Evolutionary conservation across 2,329 filamentous ascomycete species (phyloP).

Genomic region (Penicillium olsonii): DNA sequence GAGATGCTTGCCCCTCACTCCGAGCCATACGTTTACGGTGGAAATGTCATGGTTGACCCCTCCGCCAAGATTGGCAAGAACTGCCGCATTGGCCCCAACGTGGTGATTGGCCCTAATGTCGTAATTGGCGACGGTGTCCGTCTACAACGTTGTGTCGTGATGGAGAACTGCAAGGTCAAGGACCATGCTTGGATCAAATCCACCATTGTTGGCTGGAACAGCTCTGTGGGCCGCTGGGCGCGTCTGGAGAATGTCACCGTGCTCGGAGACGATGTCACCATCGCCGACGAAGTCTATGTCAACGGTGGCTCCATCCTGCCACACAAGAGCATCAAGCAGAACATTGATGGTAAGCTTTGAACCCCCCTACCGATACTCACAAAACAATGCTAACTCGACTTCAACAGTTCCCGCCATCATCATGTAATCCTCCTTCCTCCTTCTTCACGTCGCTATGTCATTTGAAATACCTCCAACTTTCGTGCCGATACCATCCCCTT

Average conservation of each 20-base stretch:
- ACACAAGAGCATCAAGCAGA: slow-evolving; percentile 98
- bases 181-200: slow-evolving; percentile 99
- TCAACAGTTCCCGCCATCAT: slow-evolving; percentile 49
- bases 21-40: slow-evolving; percentile 82
- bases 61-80: slow-evolving; percentile 96
- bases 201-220: slow-evolving; percentile 98
- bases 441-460: slow-evolving; percentile 31
- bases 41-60: slow-evolving; percentile 93
- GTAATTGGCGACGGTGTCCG: slow-evolving; percentile 92
- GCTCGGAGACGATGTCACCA: slow-evolving; percentile 93
- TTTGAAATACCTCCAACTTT: slow-evolving; percentile 22
- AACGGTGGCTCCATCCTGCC: slow-evolving; percentile 94
- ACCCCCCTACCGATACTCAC: too few relatives aligned
- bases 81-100: slow-evolving; percentile 96
- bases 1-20: slow-evolving; percentile 74
- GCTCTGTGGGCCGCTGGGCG: slow-evolving; percentile 91
- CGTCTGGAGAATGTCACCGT: slow-evolving; percentile 98
- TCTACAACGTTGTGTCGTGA: slow-evolving; percentile 86
- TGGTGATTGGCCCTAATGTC: slow-evolving; percentile 91
- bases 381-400: slow-evolving; percentile 9
- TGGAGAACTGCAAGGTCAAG: slow-evolving; percentile 91
- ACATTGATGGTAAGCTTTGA: slow-evolving; percentile 73
- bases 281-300: slow-evolving; percentile 97
- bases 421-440: slow-evolving; percentile 42
- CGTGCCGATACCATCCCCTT: slow-evolving; percentile 26